phyloP scores from a whole-genome alignment of 2,329 filamentous ascomycete genomes.

The Leptodontidium sp. region DNA sequence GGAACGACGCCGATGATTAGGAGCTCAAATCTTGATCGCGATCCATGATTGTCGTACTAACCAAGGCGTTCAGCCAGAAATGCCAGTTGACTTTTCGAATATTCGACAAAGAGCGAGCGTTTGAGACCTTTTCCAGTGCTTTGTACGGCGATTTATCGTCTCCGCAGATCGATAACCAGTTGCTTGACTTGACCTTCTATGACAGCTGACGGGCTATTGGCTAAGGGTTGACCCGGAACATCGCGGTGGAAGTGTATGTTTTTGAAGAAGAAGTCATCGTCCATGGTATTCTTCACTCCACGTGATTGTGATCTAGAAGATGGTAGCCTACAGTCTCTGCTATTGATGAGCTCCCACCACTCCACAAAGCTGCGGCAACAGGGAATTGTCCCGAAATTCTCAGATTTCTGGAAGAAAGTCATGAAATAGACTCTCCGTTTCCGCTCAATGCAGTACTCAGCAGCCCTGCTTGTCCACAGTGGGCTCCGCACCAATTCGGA shows the following conservation, averaged over 20 bases:
- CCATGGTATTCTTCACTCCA: not conserved
- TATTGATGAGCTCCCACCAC: not conserved
- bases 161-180: not conserved
- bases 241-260: not conserved
- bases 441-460: not conserved
- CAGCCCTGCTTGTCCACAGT: not conserved
- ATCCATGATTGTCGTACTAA: not conserved
- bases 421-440: not conserved
- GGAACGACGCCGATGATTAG: not conserved
- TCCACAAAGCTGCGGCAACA: not conserved
- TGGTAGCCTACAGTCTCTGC: not conserved
- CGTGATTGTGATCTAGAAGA: not conserved
- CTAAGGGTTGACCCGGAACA: no score
- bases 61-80: not conserved
- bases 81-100: slow-evolving; percentile 5
- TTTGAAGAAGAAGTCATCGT: not conserved
- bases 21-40: no score
- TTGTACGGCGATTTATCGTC: not conserved
- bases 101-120: not conserved
- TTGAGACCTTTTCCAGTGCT: not conserved
- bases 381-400: not conserved
- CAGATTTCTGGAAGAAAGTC: not conserved
- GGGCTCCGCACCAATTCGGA: not conserved
- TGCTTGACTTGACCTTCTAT: no score
- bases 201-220: no score